Conservation (phyloP, 164 flowering plant species). For the Cinnamomum micranthum region DNA sequence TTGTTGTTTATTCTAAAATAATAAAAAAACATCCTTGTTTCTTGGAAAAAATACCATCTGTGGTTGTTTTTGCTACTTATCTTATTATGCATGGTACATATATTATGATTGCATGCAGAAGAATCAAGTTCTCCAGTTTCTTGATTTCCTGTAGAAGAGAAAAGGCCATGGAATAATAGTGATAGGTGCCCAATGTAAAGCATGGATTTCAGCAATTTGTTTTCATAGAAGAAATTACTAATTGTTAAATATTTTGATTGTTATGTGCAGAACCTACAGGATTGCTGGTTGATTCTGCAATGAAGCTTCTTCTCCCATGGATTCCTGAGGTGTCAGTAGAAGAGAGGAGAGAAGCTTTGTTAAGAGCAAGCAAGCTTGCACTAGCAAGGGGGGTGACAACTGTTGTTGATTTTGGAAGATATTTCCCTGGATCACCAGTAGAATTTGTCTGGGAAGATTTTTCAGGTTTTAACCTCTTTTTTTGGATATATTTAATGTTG, state of each 20-base stretch:
- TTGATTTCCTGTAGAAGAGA: neutral
- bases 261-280: slow-evolving; percentile 83
- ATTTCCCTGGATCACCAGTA: slow-evolving; percentile 58
- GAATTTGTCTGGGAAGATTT: slow-evolving; percentile 83
- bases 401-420: slow-evolving; percentile 96
- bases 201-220: neutral
- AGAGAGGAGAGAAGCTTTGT: slow-evolving; percentile 82
- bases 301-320: slow-evolving; percentile 48
- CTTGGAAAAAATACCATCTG: too few relatives aligned
- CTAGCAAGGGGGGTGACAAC: slow-evolving; percentile 85
- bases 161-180: too few relatives aligned
- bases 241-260: neutral
- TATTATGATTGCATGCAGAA: neutral
- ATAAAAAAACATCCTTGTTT: too few relatives aligned
- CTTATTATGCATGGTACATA: too few relatives aligned
- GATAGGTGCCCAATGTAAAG: neutral
- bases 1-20: too few relatives aligned
- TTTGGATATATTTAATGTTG: neutral
- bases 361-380: slow-evolving; percentile 73
- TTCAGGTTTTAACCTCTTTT: slow-evolving; percentile 46
- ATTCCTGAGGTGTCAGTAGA: slow-evolving; percentile 70
- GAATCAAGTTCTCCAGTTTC: neutral
- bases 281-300: slow-evolving; percentile 89
- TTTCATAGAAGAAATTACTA: neutral
- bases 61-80: too few relatives aligned